Base-by-base conservation (phyloP, 495 filamentous ascomycete species). In the Oidiodendron maius region DNA sequence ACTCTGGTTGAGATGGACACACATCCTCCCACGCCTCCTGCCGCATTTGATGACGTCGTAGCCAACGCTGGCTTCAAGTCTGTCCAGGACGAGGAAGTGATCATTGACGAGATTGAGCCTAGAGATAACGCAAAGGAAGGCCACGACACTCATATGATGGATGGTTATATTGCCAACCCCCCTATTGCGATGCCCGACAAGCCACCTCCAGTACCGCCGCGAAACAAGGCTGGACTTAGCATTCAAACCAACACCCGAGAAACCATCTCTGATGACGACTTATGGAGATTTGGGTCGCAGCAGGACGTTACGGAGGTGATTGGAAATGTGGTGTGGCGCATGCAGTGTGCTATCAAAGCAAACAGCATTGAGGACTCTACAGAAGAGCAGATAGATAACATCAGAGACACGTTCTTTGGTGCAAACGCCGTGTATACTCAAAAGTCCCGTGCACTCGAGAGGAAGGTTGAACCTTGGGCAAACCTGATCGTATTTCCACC, bases 231-330 rank as follows among this genome's bases (percentile, higher is more conserved):
- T 12, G 53, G 48, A 21, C 53, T 57, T 4, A 50, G 56, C 36
- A 59, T 56, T 24, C 51, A 45, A 25, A 49, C 40, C 13, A 53
- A 59, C 32, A 42, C 40, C 22, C 53, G 53, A 26, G 24, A 48
- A 2, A 10, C 37, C 9, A 40, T 52, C 22, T 47, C 52, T 32
- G 53, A 59, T 5, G 75, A 81, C 32, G 77, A 83, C 43, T 62
- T 82, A 0, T 57, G 54, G 56, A 79, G 83, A 61, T 71, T 80
- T 55, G 74, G 76, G 16, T 74, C 80, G 20, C 79, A 91, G 59
- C 91, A 96, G 68, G 93, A 98, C 68, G 93, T 95, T 5, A 90
- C 86, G 9, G 93, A 98, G 63, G 91, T 95, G 30, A 91, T 96
- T 62, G 88, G 88, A 32, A 91, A 93, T 61, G 83, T 94, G 18